Base-by-base conservation (phyloP, 1,284 basidiomycete species). In the Apiotrichum akiyoshidainum region DNA sequence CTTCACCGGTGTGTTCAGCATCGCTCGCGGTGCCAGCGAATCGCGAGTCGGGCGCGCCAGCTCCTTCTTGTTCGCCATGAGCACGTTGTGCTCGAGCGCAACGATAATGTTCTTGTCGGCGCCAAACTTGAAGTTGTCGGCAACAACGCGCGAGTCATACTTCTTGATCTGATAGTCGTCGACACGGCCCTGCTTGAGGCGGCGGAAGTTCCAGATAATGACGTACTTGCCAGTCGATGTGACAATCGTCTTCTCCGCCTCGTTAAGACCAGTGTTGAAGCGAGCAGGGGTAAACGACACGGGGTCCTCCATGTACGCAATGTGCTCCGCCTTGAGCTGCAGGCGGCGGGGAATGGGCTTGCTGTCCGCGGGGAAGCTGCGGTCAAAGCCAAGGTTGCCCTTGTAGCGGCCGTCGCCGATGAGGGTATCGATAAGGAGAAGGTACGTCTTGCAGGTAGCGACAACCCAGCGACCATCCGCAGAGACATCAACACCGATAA, bases 81-180 rank as follows among this genome's bases (percentile, higher is more conserved):
- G 82, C 21, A 99, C 92, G 71, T 99, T 90, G 78, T 97, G 91
- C 74, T 92, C 86, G 67, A 98, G 80, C 2, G 96, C 95, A 57
- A 99, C 95, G 69, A 97, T 90, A 72, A 97, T 96, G 74, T 96
- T 88, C 71, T 91, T 90, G 78, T 96, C 92, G 66, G 94, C 89
- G 19, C 91, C 92, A 72, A 92, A 96, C 77, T 88, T 90, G 85
- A 97, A 97, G 79, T 89, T 91, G 76, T 97, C 94, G 63, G 95
- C 92, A 0, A 99, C 92, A 60, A 99, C 93, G 52, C 85, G 83
- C 67, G 96, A 93, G 69, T 94, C 90, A 73, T 96, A 95, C 68
- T 84, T 85, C 69, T 95, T 95, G 81, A 98, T 94, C 70, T 95
- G 91, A 73, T 98, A 98, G 73, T 89, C 89, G 76, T 94, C 90